phyloP scores from a whole-genome alignment of 2,329 filamentous ascomycete species.

The Whalleya microplaca region DNA sequence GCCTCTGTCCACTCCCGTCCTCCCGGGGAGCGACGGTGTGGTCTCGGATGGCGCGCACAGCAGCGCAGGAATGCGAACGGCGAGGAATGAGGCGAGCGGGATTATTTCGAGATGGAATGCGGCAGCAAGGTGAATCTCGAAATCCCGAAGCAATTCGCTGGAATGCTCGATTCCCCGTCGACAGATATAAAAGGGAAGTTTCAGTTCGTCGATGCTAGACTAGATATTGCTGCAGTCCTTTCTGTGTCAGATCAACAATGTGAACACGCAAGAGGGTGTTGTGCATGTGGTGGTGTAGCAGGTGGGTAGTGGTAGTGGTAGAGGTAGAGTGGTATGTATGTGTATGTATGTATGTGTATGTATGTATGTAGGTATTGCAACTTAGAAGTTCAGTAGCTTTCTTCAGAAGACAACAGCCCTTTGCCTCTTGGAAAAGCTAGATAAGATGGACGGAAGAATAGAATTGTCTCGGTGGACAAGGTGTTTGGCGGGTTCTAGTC shows the following conservation, averaged over 20 bases:
- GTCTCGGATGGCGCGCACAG: slow-evolving; percentile 27
- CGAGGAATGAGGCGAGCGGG: slow-evolving; percentile 8
- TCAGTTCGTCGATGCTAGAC: slow-evolving; percentile 12
- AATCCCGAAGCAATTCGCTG: slow-evolving; percentile 18
- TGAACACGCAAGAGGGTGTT: slow-evolving; percentile 18
- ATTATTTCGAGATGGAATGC: slow-evolving; percentile 28
- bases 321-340: slow-evolving; percentile 17
- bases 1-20: slow-evolving; percentile 36
- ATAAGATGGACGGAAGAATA: slow-evolving; percentile 28
- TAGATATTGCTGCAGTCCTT: slow-evolving; percentile 11
- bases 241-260: slow-evolving; percentile 34
- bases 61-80: slow-evolving; percentile 31
- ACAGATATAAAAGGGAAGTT: slow-evolving; percentile 14
- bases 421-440: slow-evolving; percentile 23
- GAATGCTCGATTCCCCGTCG: slow-evolving; percentile 19
- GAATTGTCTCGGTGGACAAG: slow-evolving; percentile 27
- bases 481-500: slow-evolving; percentile 30
- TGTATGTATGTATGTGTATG: slow-evolving; percentile 11
- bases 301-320: slow-evolving; percentile 6
- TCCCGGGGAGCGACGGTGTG: slow-evolving; percentile 38
- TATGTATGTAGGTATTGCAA: slow-evolving; percentile 32
- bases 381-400: slow-evolving; percentile 35
- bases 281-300: slow-evolving; percentile 13
- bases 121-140: slow-evolving; percentile 24
- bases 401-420: slow-evolving; percentile 23